Evolutionary conservation across 352 stramenopile genomes (phyloP), one percentile per base, ranked within the genome.

Genomic region (Globisporangium emineosum): DNA sequence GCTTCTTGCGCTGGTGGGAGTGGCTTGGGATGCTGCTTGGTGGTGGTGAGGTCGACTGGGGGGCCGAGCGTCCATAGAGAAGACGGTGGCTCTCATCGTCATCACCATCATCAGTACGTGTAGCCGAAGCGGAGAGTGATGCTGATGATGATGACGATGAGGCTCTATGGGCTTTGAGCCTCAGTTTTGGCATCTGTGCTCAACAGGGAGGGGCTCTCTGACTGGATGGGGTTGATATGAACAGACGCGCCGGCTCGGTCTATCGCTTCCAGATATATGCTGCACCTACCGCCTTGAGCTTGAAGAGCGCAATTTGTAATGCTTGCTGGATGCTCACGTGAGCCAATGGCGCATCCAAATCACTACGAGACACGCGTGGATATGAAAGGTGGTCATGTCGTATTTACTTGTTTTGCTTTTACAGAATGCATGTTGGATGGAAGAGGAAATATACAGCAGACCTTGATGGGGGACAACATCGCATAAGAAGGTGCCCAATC

Each of bases 321-420:
- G 2, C 45, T 30, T 15, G 10, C n/a, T 29, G n/a, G 9, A 52
- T 29, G 45, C 21, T 30, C 9, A 15, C 35, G 19, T 2, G 13
- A 5, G 35, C 3, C 35, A 42, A n/a, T n/a, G n/a, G n/a, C n/a
- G 13, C 4, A 42, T 42, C 12, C 6, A 47, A n/a, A n/a, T n/a
- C 2, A 17, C 32, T 37, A 10, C 12, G 12, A 9, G 32, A 13
- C 5, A 37, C 19, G 25, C 27, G 27, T 25, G 25, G 13, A 30
- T 13, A 57, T 40, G 15, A 17, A 57, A 57, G n/a, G 51, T 29
- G 29, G 1, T 29, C 51, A 57, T 57, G 6, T 57, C 51, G 51
- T 25, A 17, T 54, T 19, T 19, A 23, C 30, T 58, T 17, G 42
- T 32, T 29, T 19, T 45, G 30, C 19, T 45, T 29, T 58, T 45